A percentile compares a stretch with the other conserved stretches of the same genome.
phyloP scores from a whole-genome alignment of 306 rosid species.

The Vigna reflexopilosa region DNA sequence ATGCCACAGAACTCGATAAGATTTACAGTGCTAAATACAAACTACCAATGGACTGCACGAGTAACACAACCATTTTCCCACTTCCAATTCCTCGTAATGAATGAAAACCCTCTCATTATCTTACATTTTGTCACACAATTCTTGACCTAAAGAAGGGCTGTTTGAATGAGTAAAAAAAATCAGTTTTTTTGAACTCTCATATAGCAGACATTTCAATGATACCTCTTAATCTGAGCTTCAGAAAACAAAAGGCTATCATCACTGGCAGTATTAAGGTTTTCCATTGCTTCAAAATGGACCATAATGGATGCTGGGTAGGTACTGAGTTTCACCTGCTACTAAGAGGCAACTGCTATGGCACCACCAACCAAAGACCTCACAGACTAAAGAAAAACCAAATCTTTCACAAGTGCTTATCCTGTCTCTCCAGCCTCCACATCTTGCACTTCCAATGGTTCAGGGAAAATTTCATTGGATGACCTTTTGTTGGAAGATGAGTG shows the following conservation, averaged over 20 bases:
- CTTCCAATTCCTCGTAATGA: conserved; percentile 31
- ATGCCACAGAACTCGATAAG: conserved; percentile 20
- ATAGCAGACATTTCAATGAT: conserved; percentile 20
- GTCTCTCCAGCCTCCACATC: conserved; percentile 57
- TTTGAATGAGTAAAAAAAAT: conserved; percentile 17
- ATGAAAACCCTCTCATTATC: conserved; percentile 6
- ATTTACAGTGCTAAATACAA: conserved; percentile 26
- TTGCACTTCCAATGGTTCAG: conserved; percentile 81
- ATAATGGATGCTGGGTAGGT: conserved; percentile 2
- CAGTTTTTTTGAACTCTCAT: conserved; percentile 1
- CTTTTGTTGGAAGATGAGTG: conserved; percentile 80
- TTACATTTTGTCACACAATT: conserved; percentile 28
- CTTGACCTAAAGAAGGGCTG: not conserved
- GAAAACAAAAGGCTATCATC: conserved; percentile 19
- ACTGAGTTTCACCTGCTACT: not conserved
- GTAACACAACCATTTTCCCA: conserved; percentile 18
- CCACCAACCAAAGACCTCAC: conserved; percentile 4
- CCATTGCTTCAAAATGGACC: conserved; percentile 32
- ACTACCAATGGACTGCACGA: not conserved
- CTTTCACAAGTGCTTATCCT: conserved; percentile 49
- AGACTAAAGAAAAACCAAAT: conserved; percentile 39
- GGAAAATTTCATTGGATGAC: conserved; percentile 84
- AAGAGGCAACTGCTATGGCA: conserved; percentile 30
- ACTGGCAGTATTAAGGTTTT: conserved; percentile 18
- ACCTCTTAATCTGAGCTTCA: conserved; percentile 7